Base-by-base conservation (phyloP, 2,329 filamentous ascomycete genomes). In the Fusarium foetens region DNA sequence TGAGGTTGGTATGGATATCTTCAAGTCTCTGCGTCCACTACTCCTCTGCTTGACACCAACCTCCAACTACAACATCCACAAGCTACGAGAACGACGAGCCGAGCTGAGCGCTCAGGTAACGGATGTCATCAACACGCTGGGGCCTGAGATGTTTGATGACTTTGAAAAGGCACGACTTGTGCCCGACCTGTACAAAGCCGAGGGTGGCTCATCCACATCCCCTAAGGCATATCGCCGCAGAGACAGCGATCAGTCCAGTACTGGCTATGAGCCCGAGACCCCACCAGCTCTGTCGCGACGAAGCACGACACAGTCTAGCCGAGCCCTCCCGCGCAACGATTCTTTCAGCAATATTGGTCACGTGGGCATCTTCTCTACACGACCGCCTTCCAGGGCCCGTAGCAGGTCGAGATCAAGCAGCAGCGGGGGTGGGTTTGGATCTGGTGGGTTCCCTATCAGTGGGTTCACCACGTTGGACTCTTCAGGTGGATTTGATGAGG, bases 1-100 rank as follows among this genome's bases (percentile, higher is more conserved):
- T 51, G 96, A 99, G 83, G 92, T 97, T n/a, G 96, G 95, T 58
- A 98, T 99, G 94, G 96, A 99, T 79, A 98, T 99, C 62, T 86
- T 96, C 84, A 99, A 98, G 83, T 98, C 95, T 1, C 88, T 99
- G 21, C 90, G 94, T 14, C 96, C 96, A 10, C 88, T 99, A 14
- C 86, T 97, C 49, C 86, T 98, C 38, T 96, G 93, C 72, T 87
- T 98, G 77, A 92, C 93, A 76, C 96, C 96, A 3, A 90, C 91
- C 8, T 95, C 93, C 3, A 92, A 91, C 80, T 97, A 95, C 83
- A 94, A 92, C 64, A 89, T 99, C 53, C 89, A 93, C 70, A 92
- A 92, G 75, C 88, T 99, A 55, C 91, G 94, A 64, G 84, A 89
- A 73, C 87, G 89, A 68, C 90, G 96, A 58, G 91, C 89, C 31